phyloP scores from a whole-genome alignment of 768 basidiomycete species.

The Asterophora lycoperdoides region DNA sequence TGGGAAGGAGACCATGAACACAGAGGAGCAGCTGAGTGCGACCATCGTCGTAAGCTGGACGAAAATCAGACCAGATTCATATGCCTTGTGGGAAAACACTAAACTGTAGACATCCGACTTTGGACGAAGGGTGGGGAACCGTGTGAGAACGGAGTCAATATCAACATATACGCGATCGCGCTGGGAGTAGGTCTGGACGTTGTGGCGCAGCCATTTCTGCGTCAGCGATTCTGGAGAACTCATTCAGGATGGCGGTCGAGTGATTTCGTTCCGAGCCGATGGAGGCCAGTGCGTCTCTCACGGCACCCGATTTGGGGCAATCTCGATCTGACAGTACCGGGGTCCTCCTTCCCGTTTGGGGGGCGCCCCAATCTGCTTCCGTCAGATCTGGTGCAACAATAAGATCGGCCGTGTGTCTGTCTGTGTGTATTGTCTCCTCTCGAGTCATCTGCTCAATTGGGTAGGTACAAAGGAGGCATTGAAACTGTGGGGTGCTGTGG shows the following conservation, averaged over 20 bases:
- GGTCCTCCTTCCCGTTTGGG: constrained; percentile 21
- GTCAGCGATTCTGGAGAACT: constrained; percentile 33
- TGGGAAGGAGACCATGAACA: constrained; percentile 87
- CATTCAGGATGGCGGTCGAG: constrained; percentile 8
- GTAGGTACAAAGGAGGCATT: constrained; percentile 27
- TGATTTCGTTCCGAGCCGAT: constrained; percentile 2
- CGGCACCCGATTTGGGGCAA: constrained; percentile 4
- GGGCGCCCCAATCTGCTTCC: constrained; percentile 20
- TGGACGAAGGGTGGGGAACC: constrained; percentile 57
- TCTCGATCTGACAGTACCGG: constrained; percentile 12
- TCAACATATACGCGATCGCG: constrained; percentile 58
- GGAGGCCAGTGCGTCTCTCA: constrained; percentile 4
- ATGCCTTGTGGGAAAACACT: constrained; percentile 22
- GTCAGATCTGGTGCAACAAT: constrained; percentile 13
- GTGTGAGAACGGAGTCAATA: constrained; percentile 53
- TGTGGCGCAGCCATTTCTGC: constrained; percentile 65
- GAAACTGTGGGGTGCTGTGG: not conserved
- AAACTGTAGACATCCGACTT: constrained; percentile 79
- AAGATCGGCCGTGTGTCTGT: constrained; percentile 18
- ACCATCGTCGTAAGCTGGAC: constrained; percentile 87
- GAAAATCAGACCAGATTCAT: constrained; percentile 12
- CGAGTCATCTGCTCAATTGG: constrained; percentile 22
- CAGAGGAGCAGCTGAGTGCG: constrained; percentile 89
- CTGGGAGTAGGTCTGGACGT: constrained; percentile 51
- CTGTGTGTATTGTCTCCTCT: constrained; percentile 14